Conservation (phyloP, 495 filamentous ascomycete species). For the Antarctomyces pellizariae region DNA sequence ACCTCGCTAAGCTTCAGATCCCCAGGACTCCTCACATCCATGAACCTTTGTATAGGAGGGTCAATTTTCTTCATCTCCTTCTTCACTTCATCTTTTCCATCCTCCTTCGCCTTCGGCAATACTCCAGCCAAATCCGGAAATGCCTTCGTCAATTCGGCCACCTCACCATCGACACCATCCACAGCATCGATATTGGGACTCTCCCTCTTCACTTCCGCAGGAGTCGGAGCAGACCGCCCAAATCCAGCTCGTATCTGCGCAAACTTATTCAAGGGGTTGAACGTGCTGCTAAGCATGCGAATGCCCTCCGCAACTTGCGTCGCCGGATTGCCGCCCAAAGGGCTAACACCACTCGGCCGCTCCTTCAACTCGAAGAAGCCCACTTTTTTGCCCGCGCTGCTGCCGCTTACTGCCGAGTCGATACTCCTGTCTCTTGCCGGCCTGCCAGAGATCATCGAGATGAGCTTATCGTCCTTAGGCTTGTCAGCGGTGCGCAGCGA, state of each 20-base stretch:
- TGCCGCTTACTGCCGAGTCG: constrained; percentile 46
- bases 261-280: constrained; percentile 69
- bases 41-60: constrained; percentile 57
- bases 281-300: constrained; percentile 56
- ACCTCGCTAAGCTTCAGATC: constrained; percentile 71
- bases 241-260: constrained; percentile 32
- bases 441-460: constrained; percentile 38
- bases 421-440: constrained; percentile 44
- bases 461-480: constrained; percentile 29
- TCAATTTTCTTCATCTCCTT: constrained; percentile 29
- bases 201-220: constrained; percentile 11
- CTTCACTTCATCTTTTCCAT: too few relatives aligned
- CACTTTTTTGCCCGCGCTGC: constrained; percentile 27
- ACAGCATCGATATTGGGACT: constrained; percentile 9
- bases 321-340: constrained; percentile 33
- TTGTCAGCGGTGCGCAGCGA: constrained; percentile 21
- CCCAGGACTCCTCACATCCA: constrained; percentile 50
- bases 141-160: constrained; percentile 27
- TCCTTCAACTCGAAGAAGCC: too few relatives aligned
- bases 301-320: constrained; percentile 57
- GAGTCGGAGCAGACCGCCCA: constrained; percentile 27
- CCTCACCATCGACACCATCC: constrained; percentile 18
- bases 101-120: constrained; percentile 17
- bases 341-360: too few relatives aligned
- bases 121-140: constrained; percentile 33